These are phyloP conservation scores for Tylopilus plumbeoviolaceoides DNA, from an alignment of 768 basidiomycete genomes.

Conservation along the genomic window DNA sequence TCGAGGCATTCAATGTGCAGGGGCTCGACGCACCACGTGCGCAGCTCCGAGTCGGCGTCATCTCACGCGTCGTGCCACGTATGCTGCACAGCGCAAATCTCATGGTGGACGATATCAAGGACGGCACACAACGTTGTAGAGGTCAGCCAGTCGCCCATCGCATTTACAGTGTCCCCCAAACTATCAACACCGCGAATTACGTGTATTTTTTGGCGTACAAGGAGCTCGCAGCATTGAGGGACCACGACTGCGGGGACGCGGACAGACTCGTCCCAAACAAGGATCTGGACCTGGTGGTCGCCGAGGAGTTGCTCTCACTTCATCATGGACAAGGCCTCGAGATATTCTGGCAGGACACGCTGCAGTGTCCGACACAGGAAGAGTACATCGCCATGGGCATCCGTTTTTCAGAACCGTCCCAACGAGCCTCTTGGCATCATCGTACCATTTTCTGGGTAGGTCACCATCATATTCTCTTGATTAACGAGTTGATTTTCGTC, in stretches of 20 bases:
- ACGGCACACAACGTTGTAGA: conserved; percentile 79
- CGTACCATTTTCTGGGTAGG: too few relatives aligned
- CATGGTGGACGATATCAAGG: conserved; percentile 95
- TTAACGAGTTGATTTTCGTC: too few relatives aligned
- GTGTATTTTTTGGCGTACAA: conserved; percentile 93
- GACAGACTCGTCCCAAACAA: conserved; percentile 56
- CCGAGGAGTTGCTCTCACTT: conserved; percentile 68
- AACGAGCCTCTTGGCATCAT: too few relatives aligned
- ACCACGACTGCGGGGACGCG: background rate
- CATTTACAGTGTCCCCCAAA: conserved; percentile 95
- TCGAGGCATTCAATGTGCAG: conserved; percentile 90
- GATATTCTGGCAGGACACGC: conserved; percentile 88
- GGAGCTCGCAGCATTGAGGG: conserved; percentile 47
- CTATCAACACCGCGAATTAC: conserved; percentile 96
- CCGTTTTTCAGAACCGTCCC: too few relatives aligned
- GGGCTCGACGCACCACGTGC: conserved; percentile 80
- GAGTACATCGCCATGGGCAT: conserved; percentile 63
- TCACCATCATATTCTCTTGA: too few relatives aligned
- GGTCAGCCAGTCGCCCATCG: conserved; percentile 89
- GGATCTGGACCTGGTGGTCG: conserved; percentile 52
- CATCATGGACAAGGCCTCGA: conserved; percentile 96
- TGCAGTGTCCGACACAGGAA: conserved; percentile 89
- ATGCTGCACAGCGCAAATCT: conserved; percentile 96
- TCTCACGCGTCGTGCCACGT: conserved; percentile 78
- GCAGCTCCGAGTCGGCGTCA: conserved; percentile 66